Evolutionary conservation across 2,329 filamentous ascomycete genomes (phyloP), one percentile per base, ranked within the genome.

Genomic region (Conoideocrella luteorostrata): DNA sequence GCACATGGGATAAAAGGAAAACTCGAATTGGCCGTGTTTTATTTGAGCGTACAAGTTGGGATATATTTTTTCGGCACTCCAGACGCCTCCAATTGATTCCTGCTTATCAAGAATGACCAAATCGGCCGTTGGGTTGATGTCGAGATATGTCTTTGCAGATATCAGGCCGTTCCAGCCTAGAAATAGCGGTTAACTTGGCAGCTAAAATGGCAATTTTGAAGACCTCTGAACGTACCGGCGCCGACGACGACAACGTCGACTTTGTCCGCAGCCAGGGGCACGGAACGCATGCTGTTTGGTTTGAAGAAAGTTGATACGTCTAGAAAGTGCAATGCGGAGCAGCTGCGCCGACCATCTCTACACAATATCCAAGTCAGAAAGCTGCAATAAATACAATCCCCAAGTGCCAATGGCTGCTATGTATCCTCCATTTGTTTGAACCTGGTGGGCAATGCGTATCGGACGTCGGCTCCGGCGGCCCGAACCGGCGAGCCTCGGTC

Each of bases 11-110:
- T 50, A 57, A 50, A 52, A 56, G 4, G 56, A 54, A 49, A 64
- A 66, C 29, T 67, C 53, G 47, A 66, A 66, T 3, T 57, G 49
- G 1, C 56, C 55, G 45, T 52, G 48, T 20, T 53, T 57, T 42
- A 64, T 56, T 49, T 66, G 60, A 4, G 64, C 63, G n/a, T 43
- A 55, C 6, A 60, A 49, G 24, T 29, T 57, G 2, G 56, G 56
- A 28, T 60, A 60, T 15, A 60, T 50, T 46, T 47, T 56, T 36
- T 59, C 56, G 1, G 29, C 40, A 24, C 45, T 49, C 57, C 57
- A 60, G 3, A 52, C 47, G 4, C 58, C 58, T 3, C 58, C 58
- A 17, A 60, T 50, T 1, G 55, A 47, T 6, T 26, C 35, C 9
- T 53, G 35, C 7, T 56, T 43, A 37, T 60, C 56, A 24, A 60